Conservation (phyloP, 2,329 filamentous ascomycete genomes). For the Rhynchosporium secalis region DNA sequence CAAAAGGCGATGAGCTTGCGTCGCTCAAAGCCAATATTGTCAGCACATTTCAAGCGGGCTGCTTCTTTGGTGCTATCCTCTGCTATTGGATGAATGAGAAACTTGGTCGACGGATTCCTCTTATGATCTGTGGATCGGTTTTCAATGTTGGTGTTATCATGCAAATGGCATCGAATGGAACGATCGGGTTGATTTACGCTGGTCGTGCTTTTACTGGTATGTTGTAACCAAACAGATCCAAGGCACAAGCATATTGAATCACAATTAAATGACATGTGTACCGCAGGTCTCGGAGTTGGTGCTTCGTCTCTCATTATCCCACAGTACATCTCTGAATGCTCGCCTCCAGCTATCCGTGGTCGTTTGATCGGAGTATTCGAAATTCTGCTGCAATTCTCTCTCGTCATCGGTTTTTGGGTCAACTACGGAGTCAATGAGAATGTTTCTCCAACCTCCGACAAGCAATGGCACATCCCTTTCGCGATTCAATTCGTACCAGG, state of each 20-base stretch:
- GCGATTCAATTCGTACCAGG: constrained; percentile 57
- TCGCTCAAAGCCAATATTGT: constrained; percentile 58
- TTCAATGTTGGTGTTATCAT: constrained; percentile 39
- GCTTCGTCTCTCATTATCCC: constrained; percentile 46
- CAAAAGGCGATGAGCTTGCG: constrained; percentile 34
- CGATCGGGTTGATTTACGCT: constrained; percentile 42
- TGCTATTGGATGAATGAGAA: constrained; percentile 46
- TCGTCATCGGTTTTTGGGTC: constrained; percentile 46
- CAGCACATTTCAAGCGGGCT: constrained; percentile 60
- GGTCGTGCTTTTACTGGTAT: constrained; percentile 47
- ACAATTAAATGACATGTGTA: neutral
- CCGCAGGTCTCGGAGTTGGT: constrained; percentile 45
- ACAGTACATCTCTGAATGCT: constrained; percentile 40
- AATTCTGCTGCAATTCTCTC: constrained; percentile 45
- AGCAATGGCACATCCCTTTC: constrained; percentile 55
- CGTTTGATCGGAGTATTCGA: constrained; percentile 49
- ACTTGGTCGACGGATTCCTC: constrained; percentile 44
- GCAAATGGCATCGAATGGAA: constrained; percentile 28
- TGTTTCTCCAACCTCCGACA: constrained; percentile 38
- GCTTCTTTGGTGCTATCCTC: constrained; percentile 61
- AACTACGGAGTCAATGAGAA: constrained; percentile 44
- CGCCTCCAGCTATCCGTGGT: constrained; percentile 49
- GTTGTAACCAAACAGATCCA: neutral
- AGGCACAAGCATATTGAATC: neutral
- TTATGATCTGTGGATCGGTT: constrained; percentile 43